phyloP scores from a whole-genome alignment of 169 alveolate genomes.

The Sarcocystis neurona region DNA sequence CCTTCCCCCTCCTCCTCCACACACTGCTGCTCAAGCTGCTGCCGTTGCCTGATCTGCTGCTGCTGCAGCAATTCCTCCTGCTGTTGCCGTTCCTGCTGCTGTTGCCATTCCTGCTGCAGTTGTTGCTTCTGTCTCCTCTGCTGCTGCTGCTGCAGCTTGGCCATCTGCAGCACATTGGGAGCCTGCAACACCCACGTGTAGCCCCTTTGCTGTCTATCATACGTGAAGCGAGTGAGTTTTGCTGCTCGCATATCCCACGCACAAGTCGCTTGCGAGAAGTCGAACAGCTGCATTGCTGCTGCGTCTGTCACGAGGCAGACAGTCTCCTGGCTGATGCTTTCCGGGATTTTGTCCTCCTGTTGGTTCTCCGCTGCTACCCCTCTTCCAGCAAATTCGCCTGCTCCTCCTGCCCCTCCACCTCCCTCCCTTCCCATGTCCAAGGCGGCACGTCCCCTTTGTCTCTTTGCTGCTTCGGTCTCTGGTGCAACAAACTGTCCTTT shows the following conservation, averaged over 20 bases:
- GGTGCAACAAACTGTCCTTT: no score
- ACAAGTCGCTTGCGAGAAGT: slow-evolving; percentile 55
- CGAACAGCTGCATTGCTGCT: slow-evolving; percentile 21
- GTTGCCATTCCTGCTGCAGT: background rate
- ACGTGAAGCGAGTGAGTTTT: background rate
- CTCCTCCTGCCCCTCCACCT: no score
- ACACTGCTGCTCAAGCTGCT: background rate
- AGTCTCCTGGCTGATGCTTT: no score
- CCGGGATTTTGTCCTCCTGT: no score
- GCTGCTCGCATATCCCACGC: slow-evolving; percentile 45
- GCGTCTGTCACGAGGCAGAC: slow-evolving; percentile 18
- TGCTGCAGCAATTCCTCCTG: slow-evolving; percentile 11
- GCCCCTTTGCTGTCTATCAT: slow-evolving; percentile 35
- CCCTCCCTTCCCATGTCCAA: no score
- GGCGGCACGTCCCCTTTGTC: no score
- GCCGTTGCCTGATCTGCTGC: background rate
- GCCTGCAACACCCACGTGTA: slow-evolving; percentile 46
- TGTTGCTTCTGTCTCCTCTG: background rate
- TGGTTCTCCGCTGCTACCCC: no score
- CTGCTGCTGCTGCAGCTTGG: background rate
- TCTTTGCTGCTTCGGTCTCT: no score
- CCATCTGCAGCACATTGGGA: slow-evolving; percentile 28
- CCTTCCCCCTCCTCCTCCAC: no score
- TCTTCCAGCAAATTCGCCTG: no score
- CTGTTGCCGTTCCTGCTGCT: background rate